Percentiles rank a stretch among this genome's conserved stretches.
Conservation (phyloP, 805 yeast genomes). For the Candida ascalaphidarum region DNA sequence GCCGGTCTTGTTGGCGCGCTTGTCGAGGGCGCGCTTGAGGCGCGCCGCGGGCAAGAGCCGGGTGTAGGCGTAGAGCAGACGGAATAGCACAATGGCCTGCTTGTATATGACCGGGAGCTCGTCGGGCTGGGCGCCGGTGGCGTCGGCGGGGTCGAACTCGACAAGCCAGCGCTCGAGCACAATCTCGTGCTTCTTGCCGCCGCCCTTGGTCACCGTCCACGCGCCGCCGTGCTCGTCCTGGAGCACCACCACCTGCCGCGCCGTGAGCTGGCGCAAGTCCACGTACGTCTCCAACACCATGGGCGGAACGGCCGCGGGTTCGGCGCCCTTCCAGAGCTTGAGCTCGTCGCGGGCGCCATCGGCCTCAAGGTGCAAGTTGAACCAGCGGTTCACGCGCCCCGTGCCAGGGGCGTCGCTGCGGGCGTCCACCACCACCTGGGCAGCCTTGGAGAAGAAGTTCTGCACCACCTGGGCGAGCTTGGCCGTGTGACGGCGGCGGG, state of each 20-base stretch:
- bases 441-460: slow-evolving; percentile 58
- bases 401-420: slow-evolving; percentile 20
- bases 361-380: slow-evolving; percentile 40
- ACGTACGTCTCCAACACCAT: slow-evolving; percentile 78
- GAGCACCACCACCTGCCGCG: slow-evolving; percentile 52
- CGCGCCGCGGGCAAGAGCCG: slow-evolving; percentile 63
- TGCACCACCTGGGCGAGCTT: slow-evolving; percentile 39
- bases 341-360: slow-evolving; percentile 46
- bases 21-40: slow-evolving; percentile 7
- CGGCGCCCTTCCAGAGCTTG: slow-evolving; percentile 49
- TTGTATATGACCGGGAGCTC: slow-evolving; percentile 68
- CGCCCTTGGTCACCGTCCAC: slow-evolving; percentile 50
- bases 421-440: slow-evolving; percentile 46
- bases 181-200: slow-evolving; percentile 67
- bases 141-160: slow-evolving; percentile 55
- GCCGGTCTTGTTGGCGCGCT: slow-evolving; percentile 4
- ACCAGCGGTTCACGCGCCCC: slow-evolving; percentile 50
- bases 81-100: slow-evolving; percentile 62
- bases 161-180: slow-evolving; percentile 92
- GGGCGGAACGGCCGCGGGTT: slow-evolving; percentile 54
- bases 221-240: slow-evolving; percentile 44
- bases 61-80: slow-evolving; percentile 60
- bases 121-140: slow-evolving; percentile 24
- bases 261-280: slow-evolving; percentile 50
- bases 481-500: slow-evolving; percentile 12